Percentiles rank a stretch among this genome's conserved stretches.
Evolutionary conservation across 441 rosid genomes (phyloP).

Genomic region (Erodium moschatum): DNA sequence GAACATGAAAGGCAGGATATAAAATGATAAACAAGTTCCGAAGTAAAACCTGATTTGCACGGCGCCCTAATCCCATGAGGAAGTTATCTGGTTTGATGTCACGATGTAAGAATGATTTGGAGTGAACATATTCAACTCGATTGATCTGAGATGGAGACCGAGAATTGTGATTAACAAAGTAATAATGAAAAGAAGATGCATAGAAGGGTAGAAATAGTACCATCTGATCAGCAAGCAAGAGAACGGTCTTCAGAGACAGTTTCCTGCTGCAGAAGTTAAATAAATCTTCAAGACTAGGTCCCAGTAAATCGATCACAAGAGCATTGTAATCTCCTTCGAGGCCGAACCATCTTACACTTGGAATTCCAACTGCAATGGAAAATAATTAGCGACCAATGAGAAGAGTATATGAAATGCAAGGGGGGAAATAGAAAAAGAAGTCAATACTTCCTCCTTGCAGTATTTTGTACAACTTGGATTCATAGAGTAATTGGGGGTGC

Average conservation of each 20-base stretch:
- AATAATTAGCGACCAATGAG: not conserved
- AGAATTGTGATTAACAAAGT: not conserved
- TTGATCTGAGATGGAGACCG: slow-evolving; percentile 53
- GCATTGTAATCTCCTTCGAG: slow-evolving; percentile 3
- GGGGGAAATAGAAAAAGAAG: not conserved
- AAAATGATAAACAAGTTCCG: slow-evolving; percentile 1
- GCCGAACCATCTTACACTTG: slow-evolving; percentile 1
- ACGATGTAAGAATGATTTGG: slow-evolving; percentile 92
- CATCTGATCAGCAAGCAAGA: slow-evolving; percentile 18
- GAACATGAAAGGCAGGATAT: not conserved
- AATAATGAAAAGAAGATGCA: not conserved
- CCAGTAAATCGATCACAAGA: slow-evolving; percentile 4
- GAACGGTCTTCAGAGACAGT: slow-evolving; percentile 20
- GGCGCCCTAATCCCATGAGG: slow-evolving; percentile 95
- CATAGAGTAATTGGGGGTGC: slow-evolving; percentile 3
- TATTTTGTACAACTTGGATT: slow-evolving; percentile 5
- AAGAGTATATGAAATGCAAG: not conserved
- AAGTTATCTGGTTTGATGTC: slow-evolving; percentile 98
- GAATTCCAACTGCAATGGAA: not conserved
- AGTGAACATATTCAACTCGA: slow-evolving; percentile 82
- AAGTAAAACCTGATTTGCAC: slow-evolving; percentile 78
- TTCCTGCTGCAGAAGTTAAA: slow-evolving; percentile 4
- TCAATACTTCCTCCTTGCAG: not conserved
- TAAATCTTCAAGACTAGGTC: slow-evolving; percentile 8
- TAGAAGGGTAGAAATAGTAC: slow-evolving; percentile 11